Conservation (phyloP, 495 filamentous ascomycete species). For the Penicillium samsonianum region DNA sequence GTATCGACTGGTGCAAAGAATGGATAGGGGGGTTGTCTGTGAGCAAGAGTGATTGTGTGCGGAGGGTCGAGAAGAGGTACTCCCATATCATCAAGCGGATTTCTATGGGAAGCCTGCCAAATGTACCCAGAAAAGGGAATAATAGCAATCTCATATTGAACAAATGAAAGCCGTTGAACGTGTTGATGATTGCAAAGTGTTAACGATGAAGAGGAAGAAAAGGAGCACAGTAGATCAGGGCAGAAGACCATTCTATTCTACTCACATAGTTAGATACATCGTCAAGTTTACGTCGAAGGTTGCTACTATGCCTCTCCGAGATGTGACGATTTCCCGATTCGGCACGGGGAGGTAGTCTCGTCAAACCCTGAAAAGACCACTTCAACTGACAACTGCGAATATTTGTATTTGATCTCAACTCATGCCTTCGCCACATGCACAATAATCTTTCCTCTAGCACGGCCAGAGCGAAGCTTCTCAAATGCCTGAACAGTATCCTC, state of each 20-base stretch:
- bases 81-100: slow-evolving; percentile 1
- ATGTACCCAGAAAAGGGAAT: not conserved
- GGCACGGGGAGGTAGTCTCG: not conserved
- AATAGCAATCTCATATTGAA: not conserved
- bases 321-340: not conserved
- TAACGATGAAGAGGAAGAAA: not conserved
- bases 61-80: not conserved
- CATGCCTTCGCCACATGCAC: slow-evolving; percentile 46
- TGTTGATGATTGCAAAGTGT: not conserved
- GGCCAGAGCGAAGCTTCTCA: slow-evolving; percentile 58
- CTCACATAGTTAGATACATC: not conserved
- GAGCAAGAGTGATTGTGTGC: not conserved
- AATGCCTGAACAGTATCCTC: slow-evolving; percentile 62
- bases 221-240: not conserved
- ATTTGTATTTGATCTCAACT: not conserved
- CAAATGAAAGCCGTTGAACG: not conserved
- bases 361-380: not conserved
- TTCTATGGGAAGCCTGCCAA: not conserved
- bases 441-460: slow-evolving; percentile 68
- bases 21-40: not conserved
- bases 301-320: not conserved
- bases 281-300: slow-evolving; percentile 4
- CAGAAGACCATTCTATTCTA: not conserved
- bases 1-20: not conserved
- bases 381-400: not conserved